Base-by-base conservation (phyloP, 2,329 filamentous ascomycete species). In the Stemphylium lycopersici region DNA sequence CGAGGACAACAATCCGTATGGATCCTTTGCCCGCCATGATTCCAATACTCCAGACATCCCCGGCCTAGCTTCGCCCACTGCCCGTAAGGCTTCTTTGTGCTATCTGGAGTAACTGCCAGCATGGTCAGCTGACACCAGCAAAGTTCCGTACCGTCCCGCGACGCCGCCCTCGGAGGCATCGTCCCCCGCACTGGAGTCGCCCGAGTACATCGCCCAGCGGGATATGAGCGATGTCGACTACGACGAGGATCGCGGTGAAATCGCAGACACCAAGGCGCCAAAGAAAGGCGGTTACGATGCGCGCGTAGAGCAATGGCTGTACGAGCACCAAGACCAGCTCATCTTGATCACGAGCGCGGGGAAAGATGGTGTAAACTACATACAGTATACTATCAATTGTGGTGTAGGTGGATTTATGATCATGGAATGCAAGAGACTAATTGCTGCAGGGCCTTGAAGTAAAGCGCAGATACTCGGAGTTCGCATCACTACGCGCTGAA, bases 1-100 rank as follows among this genome's bases (percentile, higher is more conserved):
- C 81, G 93, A 98, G 79, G 91, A 98, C 73, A 98, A 98, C 79
- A 98, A 98, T 76, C 93, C 93, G 4, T 97, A 98, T 72, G 93
- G 92, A 69, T 93, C 91, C 76, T 97, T 96, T 80, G 90, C 95
- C 76, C 89, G 90, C 68, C 87, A 90, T 68, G 90, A 96, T 76
- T 90, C 90, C 58, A 86, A 89, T 74, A 83, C 86, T 40, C 91
- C 88, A 24, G 88, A 88, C 29, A 77, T 52, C 22, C 69, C 69
- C 74, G 79, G 59, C 67, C 75, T 75, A 55, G 67, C 67, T 51
- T 77, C 76, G 12, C 75, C 75, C 40, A 61, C 70, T 51, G 70
- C 72, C 51, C 66, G 75, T 77, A 73, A 66, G 73, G 51, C 49
- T 48, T 37, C 53, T 50, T 54, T 13, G 50, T 42, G 41, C 20